Percentiles rank a stretch among this genome's conserved stretches.
These are phyloP conservation scores for Naegleria fowleri DNA, from an alignment of 208 protist genomes.

Conservation along the genomic window DNA sequence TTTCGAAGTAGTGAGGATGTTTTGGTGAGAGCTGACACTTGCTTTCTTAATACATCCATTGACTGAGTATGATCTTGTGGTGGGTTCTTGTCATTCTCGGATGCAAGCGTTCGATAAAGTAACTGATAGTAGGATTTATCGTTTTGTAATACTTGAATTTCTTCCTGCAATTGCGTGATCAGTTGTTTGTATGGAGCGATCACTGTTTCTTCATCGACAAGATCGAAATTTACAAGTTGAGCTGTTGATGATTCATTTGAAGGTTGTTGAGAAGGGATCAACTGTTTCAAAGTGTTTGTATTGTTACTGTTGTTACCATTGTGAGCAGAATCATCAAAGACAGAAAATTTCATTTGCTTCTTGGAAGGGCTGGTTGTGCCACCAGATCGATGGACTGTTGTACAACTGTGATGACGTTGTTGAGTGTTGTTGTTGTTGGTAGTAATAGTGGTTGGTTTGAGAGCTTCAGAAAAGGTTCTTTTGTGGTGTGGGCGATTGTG, in stretches of 20 bases:
- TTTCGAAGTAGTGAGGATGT: background rate
- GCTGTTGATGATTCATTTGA: no score
- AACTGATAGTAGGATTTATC: background rate
- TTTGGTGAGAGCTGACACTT: background rate
- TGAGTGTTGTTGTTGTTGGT: no score
- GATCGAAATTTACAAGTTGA: background rate
- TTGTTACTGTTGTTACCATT: background rate
- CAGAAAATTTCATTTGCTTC: background rate
- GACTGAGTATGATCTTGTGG: no score
- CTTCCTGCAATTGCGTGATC: background rate
- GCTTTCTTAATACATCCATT: background rate
- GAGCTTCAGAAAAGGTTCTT: background rate
- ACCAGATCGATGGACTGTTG: background rate
- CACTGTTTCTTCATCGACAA: background rate
- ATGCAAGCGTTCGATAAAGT: background rate
- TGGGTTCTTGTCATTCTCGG: background rate
- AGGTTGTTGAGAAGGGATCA: background rate
- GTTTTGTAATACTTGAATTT: background rate
- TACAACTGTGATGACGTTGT: background rate
- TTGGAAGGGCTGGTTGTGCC: background rate
- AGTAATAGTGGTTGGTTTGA: background rate
- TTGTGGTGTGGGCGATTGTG: background rate
- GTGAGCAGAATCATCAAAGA: background rate
- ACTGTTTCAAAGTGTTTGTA: background rate
- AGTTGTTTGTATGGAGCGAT: background rate